Evolutionary conservation across 2,329 filamentous ascomycete species (phyloP), one percentile per base, ranked within the genome.

Genomic region (Monilinia fructicola): DNA sequence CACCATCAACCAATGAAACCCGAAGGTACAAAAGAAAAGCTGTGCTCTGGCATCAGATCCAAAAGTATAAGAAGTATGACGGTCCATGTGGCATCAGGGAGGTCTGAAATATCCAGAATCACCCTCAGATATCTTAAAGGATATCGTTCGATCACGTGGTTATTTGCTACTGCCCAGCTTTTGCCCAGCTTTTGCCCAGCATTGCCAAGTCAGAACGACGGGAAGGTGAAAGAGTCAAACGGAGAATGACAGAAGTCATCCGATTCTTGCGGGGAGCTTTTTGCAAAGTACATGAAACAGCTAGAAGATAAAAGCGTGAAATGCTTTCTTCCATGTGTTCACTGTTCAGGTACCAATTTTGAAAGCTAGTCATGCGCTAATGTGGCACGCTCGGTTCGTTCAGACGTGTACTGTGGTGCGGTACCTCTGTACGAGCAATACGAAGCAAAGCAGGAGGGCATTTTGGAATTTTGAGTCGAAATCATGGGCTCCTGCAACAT

Each of bases 91-190:
- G 14, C 14, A 12, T 18, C 31, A 60, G 23, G 21, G 14, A 48
- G 21, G 1, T 14, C 31, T 38, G 12, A 50, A 18, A 18, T 12
- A 1, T 48, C 28, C 26, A 23, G 28, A 3, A 35, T 16, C 38
- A 60, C 26, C 18, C 7, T 38, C 31, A 6, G 3, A 60, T 50
- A 23, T 50, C 2, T n/a, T 38, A 44, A 9, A 18, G 38, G 58
- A 38, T 3, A 26, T 12, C 6, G 2, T 7, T 60, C 16, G 2
- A 16, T 61, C 58, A 61, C 44, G 58, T 61, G 58, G 21, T 23
- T 3, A 50, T 61, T 28, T 38, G 23, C 28, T 31, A 61, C 44
- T 18, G 58, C 58, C 28, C n/a, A 38, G 58, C n/a, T 48, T 59
- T 44, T 46, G 31, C 16, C 42, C 42, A 44, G 42, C 42, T 5